These are phyloP conservation scores for Coniferiporia sulphurascens DNA, from an alignment of 1,284 basidiomycete species.

Conservation along the genomic window DNA sequence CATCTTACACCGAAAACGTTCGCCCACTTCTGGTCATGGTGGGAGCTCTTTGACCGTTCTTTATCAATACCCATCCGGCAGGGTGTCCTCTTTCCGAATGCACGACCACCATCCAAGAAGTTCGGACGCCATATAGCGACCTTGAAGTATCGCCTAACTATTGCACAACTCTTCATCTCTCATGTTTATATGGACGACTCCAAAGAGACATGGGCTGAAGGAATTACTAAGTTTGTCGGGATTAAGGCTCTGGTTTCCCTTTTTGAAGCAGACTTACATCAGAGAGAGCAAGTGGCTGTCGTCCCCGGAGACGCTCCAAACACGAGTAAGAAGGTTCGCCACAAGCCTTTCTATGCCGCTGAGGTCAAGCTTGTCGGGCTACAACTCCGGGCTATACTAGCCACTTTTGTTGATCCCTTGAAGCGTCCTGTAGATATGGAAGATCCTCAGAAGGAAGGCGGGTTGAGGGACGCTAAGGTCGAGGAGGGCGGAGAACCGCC, in stretches of 20 bases:
- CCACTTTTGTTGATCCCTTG: slow-evolving; percentile 70
- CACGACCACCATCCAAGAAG: slow-evolving; percentile 77
- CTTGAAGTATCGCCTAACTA: slow-evolving; percentile 84
- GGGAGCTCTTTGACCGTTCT: slow-evolving; percentile 77
- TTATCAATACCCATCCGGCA: slow-evolving; percentile 85
- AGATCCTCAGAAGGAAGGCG: slow-evolving; percentile 25
- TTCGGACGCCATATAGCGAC: slow-evolving; percentile 88
- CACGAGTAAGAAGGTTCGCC: slow-evolving; percentile 53
- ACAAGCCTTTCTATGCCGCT: slow-evolving; percentile 91
- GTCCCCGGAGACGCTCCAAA: slow-evolving; percentile 44
- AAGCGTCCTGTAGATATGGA: slow-evolving; percentile 52
- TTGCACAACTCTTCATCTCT: slow-evolving; percentile 79
- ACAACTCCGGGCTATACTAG: slow-evolving; percentile 76
- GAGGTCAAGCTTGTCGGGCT: slow-evolving; percentile 80
- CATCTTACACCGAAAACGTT: slow-evolving; percentile 87
- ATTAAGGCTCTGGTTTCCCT: slow-evolving; percentile 78
- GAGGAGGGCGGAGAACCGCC: slow-evolving; percentile 29
- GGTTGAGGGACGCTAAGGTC: slow-evolving; percentile 43
- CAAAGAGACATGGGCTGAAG: slow-evolving; percentile 71
- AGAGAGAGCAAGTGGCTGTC: slow-evolving; percentile 79
- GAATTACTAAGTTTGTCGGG: slow-evolving; percentile 78
- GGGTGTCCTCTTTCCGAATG: slow-evolving; percentile 74
- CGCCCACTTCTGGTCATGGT: slow-evolving; percentile 93
- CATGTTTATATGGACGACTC: slow-evolving; percentile 86
- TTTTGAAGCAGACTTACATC: slow-evolving; percentile 90